These are phyloP conservation scores for Citropsis articulata DNA, from an alignment of 345 rosid genomes.

Conservation along the genomic window DNA sequence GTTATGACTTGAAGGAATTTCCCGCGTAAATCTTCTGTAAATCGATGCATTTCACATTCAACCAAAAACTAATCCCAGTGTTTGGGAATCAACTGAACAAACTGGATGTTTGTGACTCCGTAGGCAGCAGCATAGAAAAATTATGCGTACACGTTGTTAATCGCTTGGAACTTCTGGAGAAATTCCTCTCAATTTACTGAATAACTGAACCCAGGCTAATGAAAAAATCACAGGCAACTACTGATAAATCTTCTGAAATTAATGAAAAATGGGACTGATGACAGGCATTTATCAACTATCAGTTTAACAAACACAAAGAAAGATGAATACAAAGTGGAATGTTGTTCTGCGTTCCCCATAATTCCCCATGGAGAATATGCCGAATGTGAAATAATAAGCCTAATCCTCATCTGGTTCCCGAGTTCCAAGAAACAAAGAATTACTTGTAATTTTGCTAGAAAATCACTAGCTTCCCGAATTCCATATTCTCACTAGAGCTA, in stretches of 20 bases:
- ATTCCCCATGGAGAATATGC: background rate
- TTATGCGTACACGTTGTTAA: too few relatives aligned
- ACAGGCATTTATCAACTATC: background rate
- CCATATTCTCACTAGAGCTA: background rate
- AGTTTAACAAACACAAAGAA: background rate
- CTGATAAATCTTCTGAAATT: background rate
- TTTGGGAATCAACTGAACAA: background rate
- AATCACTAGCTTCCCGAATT: background rate
- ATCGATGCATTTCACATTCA: too few relatives aligned
- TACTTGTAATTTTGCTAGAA: background rate
- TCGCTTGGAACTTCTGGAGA: too few relatives aligned
- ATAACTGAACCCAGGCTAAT: background rate
- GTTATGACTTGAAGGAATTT: too few relatives aligned
- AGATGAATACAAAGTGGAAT: background rate
- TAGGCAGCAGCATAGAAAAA: too few relatives aligned
- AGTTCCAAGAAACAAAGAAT: background rate
- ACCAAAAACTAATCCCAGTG: background rate
- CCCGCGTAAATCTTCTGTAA: too few relatives aligned
- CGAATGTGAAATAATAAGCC: background rate
- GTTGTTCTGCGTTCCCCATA: background rate
- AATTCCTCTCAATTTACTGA: background rate
- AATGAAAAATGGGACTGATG: background rate
- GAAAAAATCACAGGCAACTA: background rate
- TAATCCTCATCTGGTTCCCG: background rate
- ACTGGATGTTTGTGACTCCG: background rate